Evolutionary conservation across 192 early-diverging fungal species (phyloP).

Genomic region (Entomortierella beljakovae): DNA sequence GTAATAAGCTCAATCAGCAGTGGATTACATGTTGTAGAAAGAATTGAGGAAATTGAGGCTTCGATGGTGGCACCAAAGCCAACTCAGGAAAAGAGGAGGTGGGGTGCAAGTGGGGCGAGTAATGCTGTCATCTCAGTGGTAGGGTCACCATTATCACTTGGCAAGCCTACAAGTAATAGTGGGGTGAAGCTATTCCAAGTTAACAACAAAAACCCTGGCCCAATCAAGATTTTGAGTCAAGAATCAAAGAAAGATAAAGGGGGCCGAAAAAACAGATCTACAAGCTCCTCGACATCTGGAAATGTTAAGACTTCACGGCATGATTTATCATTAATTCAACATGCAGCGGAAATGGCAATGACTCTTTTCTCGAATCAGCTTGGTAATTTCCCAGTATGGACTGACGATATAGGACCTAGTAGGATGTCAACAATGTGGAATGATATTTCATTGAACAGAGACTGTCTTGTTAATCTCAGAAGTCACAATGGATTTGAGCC

Average conservation of each 20-base stretch:
- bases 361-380: constrained; percentile 76
- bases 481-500: constrained; percentile 5
- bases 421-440: constrained; percentile 73
- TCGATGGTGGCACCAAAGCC: constrained; percentile 54
- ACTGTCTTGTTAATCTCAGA: constrained; percentile 13
- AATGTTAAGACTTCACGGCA: constrained; percentile 18
- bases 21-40: constrained; percentile 74
- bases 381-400: constrained; percentile 76
- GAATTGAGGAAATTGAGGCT: constrained; percentile 61
- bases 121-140: constrained; percentile 51
- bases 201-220: constrained; percentile 50
- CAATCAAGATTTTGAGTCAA: constrained; percentile 44
- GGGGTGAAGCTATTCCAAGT: constrained; percentile 46
- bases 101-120: constrained; percentile 40
- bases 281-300: constrained; percentile 39
- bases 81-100: constrained; percentile 47
- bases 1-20: constrained; percentile 77
- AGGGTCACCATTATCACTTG: constrained; percentile 34
- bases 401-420: constrained; percentile 70
- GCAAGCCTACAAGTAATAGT: constrained; percentile 35
- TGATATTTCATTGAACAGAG: constrained; percentile 58
- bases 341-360: constrained; percentile 81
- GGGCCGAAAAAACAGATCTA: constrained; percentile 36
- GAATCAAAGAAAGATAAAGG: constrained; percentile 51
- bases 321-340: constrained; percentile 71